A percentile compares a stretch with the other conserved stretches of the same genome.
These are phyloP conservation scores for Ogataea nonfermentans DNA, from an alignment of 805 yeast species.

Conservation along the genomic window DNA sequence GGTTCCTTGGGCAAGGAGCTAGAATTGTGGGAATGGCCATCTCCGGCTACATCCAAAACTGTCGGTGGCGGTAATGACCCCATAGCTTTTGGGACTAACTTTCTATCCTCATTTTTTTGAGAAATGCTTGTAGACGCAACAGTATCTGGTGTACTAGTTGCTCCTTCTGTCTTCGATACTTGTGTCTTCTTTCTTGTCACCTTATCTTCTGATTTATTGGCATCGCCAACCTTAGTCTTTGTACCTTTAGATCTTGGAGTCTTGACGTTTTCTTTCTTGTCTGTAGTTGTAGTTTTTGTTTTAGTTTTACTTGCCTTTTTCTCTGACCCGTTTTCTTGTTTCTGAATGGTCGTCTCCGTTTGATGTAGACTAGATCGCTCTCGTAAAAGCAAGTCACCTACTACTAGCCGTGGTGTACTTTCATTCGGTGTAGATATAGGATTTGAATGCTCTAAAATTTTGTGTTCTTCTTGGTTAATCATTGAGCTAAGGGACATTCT, in stretches of 20 bases:
- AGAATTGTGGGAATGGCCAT: conserved; percentile 1
- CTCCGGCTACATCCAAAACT: conserved; percentile 16
- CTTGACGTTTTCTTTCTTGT: conserved; percentile 6
- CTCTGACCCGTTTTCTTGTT: background rate
- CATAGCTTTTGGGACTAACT: conserved; percentile 11
- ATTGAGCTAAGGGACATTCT: conserved; percentile 27
- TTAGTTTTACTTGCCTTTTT: background rate
- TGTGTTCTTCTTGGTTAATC: conserved; percentile 24
- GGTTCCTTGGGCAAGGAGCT: conserved; percentile 31
- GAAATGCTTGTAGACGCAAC: conserved; percentile 1
- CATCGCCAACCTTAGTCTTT: conserved; percentile 4
- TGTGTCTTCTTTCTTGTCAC: conserved; percentile 6
- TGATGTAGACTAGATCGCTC: background rate
- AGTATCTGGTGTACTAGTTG: background rate
- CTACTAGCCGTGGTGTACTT: conserved; percentile 10
- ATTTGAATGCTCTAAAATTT: background rate
- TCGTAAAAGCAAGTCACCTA: conserved; percentile 13
- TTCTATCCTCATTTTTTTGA: conserved; percentile 4
- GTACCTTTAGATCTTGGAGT: conserved; percentile 3
- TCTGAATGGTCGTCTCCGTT: background rate
- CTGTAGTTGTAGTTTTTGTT: background rate
- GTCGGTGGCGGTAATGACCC: conserved; percentile 18
- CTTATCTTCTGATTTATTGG: conserved; percentile 8
- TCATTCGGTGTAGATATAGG: background rate
- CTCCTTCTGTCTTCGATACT: background rate